Evolutionary conservation across 768 basidiomycete species (phyloP).

Genomic region (Russula brevipes): DNA sequence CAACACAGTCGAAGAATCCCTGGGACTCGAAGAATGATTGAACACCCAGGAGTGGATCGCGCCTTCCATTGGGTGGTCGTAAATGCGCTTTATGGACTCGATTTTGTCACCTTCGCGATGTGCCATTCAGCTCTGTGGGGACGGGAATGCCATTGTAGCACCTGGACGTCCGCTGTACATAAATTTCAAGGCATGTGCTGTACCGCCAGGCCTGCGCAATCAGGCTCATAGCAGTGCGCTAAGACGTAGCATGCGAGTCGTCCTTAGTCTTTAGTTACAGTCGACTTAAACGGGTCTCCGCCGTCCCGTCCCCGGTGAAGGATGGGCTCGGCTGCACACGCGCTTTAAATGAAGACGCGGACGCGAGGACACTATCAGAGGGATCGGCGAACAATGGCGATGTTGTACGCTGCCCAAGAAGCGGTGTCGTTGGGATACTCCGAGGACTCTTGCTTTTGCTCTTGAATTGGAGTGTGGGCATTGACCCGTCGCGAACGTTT

Average conservation of each 20-base stretch:
- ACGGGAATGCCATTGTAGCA: neutral
- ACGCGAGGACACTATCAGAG: neutral
- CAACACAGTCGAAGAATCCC: constrained; percentile 61
- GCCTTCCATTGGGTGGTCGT: constrained; percentile 91
- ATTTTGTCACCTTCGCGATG: constrained; percentile 66
- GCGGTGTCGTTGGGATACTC: constrained; percentile 18
- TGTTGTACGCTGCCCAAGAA: neutral
- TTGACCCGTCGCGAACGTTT: constrained; percentile 11
- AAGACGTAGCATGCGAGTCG: constrained; percentile 32
- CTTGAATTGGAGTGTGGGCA: neutral
- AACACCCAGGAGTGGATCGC: constrained; percentile 73
- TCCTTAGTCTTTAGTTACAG: constrained; percentile 45
- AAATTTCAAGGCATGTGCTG: neutral
- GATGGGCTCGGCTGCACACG: constrained; percentile 14
- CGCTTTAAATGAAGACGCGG: neutral
- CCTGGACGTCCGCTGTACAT: neutral
- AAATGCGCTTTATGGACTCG: constrained; percentile 71
- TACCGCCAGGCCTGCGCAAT: constrained; percentile 26
- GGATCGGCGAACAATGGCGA: neutral
- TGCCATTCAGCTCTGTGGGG: constrained; percentile 85
- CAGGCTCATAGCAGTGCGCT: constrained; percentile 29
- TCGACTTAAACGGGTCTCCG: constrained; percentile 65
- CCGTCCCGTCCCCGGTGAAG: constrained; percentile 32
- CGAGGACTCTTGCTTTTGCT: neutral
- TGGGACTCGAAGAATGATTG: no score